A percentile compares a stretch with the other conserved stretches of the same genome.
These are phyloP conservation scores for Hymenoscyphus linearis DNA, from an alignment of 2,329 filamentous ascomycete species.

Conservation along the genomic window DNA sequence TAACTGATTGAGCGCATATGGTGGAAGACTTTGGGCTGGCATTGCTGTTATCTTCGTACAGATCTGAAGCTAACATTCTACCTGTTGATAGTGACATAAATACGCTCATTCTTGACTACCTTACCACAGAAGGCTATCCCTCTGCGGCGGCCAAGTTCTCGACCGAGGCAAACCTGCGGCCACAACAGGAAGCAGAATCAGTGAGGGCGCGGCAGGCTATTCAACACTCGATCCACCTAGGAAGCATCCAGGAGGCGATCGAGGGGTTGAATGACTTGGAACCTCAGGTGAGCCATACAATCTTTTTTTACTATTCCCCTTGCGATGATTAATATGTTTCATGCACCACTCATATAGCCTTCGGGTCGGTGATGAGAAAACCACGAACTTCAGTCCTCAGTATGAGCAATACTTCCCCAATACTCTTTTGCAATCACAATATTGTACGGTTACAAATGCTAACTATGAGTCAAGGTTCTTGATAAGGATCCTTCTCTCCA, in stretches of 20 bases:
- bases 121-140: slow-evolving; percentile 92
- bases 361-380: slow-evolving; percentile 86
- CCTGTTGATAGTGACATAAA: slow-evolving; percentile 75
- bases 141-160: slow-evolving; percentile 91
- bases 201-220: slow-evolving; percentile 80
- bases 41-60: neutral
- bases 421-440: neutral
- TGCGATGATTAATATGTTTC: slow-evolving; percentile 95
- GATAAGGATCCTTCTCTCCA: slow-evolving; percentile 79
- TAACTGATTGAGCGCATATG: slow-evolving; percentile 50
- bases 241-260: slow-evolving; percentile 81
- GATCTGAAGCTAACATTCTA: slow-evolving; percentile 20
- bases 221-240: slow-evolving; percentile 75
- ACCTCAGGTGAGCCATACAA: slow-evolving; percentile 67
- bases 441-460: slow-evolving; percentile 8
- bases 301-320: slow-evolving; percentile 22
- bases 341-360: slow-evolving; percentile 99
- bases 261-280: slow-evolving; percentile 84
- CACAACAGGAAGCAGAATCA: slow-evolving; percentile 64
- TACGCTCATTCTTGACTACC: slow-evolving; percentile 89
- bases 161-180: slow-evolving; percentile 80
- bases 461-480: slow-evolving; percentile 59
- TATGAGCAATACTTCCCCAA: slow-evolving; percentile 57
- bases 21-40: too few species aligned
- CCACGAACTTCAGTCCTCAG: slow-evolving; percentile 74